These are phyloP conservation scores for Nectriaceae sp. DNA, from an alignment of 2,329 filamentous ascomycete genomes.

Conservation along the genomic window DNA sequence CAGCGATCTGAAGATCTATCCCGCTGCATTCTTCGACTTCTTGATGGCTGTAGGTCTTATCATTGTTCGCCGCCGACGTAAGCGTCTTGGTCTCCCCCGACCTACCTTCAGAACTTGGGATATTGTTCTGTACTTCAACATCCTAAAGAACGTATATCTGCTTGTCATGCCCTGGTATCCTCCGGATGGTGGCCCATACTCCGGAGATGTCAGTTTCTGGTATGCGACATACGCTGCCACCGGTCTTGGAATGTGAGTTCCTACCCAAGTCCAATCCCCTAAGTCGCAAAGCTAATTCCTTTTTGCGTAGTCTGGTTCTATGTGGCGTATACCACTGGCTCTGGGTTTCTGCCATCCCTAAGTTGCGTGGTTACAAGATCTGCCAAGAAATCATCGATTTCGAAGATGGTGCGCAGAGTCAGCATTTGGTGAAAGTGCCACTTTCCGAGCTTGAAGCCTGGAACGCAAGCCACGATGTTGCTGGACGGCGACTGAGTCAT, in stretches of 20 bases:
- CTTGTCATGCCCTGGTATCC: slow-evolving; percentile 74
- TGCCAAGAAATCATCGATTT: slow-evolving; percentile 55
- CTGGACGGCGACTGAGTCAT: slow-evolving; percentile 24
- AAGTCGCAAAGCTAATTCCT: no score
- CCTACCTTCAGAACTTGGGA: slow-evolving; percentile 62
- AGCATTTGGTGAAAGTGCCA: slow-evolving; percentile 56
- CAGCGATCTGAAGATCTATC: slow-evolving; percentile 61
- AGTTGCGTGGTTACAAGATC: slow-evolving; percentile 53
- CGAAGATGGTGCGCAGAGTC: slow-evolving; percentile 44
- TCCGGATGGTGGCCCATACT: slow-evolving; percentile 57
- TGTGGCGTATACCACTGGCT: slow-evolving; percentile 60
- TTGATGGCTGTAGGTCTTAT: slow-evolving; percentile 59
- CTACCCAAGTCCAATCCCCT: no score
- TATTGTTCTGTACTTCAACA: slow-evolving; percentile 57
- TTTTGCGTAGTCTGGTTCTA: slow-evolving; percentile 45
- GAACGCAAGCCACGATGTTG: slow-evolving; percentile 60
- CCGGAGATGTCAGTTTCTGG: slow-evolving; percentile 71
- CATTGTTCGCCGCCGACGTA: slow-evolving; percentile 56
- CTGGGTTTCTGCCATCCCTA: slow-evolving; percentile 59
- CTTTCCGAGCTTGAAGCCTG: slow-evolving; percentile 50
- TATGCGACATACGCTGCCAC: slow-evolving; percentile 70
- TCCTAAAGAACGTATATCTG: slow-evolving; percentile 61
- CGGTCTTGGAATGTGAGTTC: slow-evolving; percentile 63
- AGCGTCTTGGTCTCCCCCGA: slow-evolving; percentile 47
- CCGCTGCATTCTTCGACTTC: slow-evolving; percentile 57